These are phyloP conservation scores for Gnomoniopsis sp. DNA, from an alignment of 2,329 filamentous ascomycete genomes.

Conservation along the genomic window DNA sequence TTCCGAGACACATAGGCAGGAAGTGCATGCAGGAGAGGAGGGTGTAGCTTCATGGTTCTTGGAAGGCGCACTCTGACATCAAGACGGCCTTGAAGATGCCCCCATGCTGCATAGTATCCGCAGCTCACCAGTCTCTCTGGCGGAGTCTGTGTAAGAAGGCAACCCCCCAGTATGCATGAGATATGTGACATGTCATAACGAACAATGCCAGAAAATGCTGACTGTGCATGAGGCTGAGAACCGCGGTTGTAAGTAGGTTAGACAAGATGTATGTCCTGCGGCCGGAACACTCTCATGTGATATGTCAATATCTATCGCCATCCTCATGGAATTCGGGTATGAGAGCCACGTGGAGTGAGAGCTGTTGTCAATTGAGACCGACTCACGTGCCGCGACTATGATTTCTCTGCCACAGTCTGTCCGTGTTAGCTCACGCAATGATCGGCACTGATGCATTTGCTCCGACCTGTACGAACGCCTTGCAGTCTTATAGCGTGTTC, in stretches of 20 bases:
- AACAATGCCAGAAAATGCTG: background rate
- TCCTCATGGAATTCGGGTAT: background rate
- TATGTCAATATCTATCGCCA: background rate
- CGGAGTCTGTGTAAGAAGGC: background rate
- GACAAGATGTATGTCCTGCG: slow-evolving; percentile 6
- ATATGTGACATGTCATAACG: slow-evolving; percentile 15
- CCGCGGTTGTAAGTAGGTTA: background rate
- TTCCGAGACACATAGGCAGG: background rate
- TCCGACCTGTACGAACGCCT: background rate
- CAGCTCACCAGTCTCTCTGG: background rate
- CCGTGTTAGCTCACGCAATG: background rate
- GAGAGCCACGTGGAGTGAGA: background rate
- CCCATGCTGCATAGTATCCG: background rate
- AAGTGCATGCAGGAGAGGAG: background rate
- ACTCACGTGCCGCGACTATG: background rate
- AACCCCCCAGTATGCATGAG: slow-evolving; percentile 1
- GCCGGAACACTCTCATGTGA: slow-evolving; percentile 7
- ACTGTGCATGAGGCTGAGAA: slow-evolving; percentile 16
- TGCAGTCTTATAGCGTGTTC: background rate
- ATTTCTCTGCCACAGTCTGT: background rate
- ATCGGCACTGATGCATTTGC: background rate
- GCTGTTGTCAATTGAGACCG: background rate
- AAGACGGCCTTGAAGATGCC: background rate
- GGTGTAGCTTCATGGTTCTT: slow-evolving; percentile 2
- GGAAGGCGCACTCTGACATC: background rate